Evolutionary conservation across 257 asterid species (phyloP), one percentile per base, ranked within the genome.

Genomic region (Paulownia fortunei): DNA sequence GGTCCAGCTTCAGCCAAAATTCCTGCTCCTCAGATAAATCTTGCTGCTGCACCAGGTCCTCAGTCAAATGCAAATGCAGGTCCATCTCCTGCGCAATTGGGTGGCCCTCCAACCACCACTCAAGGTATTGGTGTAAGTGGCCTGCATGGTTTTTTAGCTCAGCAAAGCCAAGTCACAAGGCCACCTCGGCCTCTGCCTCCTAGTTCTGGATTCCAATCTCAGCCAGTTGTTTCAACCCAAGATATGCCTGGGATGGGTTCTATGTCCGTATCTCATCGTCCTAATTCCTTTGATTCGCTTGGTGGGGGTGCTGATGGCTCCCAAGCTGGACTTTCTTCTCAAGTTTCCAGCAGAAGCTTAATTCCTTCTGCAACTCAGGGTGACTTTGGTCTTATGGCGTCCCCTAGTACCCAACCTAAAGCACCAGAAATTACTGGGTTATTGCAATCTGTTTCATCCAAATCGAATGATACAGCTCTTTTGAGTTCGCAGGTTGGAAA

Each of bases 1-100:
- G 88, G 97, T 82, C 94, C 94, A 58, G 98, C 98, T 82, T 90
- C 99, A 46, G 84, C 97, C 78, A 86, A 86, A 92, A 93, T 93
- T 80, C 99, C 99, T 77, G 87, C 99, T 80, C 99, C 99, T 54
- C 89, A 83, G 90, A 93, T 95, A 88, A 85, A 86, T 83, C 83
- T 87, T 65, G 81, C 86, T 78, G 84, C 85, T 75, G 30, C 68
- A 30, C 72, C 78, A 21, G 86, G 83, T 76, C 84, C 85, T 73
- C 97, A 86, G 67, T 71, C 86, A 82, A 89, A 79, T 79, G 59
- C 79, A 34, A 77, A 78, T 58, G 73, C 86, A 70, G 86, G 79
- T 83, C 73, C 89, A 39, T 77, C 91, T 72, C 85, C 85, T 24
- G 82, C 74, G 26, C 92, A 80, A 64, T 42, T 59, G 21, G 79